Base-by-base conservation (phyloP, 2,329 filamentous ascomycete species). In the Aureobasidium sp. region DNA sequence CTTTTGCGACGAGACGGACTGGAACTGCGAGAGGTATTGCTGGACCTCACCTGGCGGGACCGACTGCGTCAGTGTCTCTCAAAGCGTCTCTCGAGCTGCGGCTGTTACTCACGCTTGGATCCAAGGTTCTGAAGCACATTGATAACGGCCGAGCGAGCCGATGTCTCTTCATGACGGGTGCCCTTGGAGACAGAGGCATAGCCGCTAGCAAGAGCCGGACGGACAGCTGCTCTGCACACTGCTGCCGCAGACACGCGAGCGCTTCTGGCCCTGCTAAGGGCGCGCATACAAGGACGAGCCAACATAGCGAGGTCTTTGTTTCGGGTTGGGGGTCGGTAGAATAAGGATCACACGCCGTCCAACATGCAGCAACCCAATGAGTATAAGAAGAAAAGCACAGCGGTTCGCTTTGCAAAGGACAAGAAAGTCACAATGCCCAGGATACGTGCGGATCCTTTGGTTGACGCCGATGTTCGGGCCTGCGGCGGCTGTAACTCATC, bases 11-110 rank as follows among this genome's bases (percentile, higher is more conserved):
- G 91, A 94, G 65, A 97, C 92, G 37, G 92, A 96, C 68, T 89
- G 94, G 81, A 99, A 99, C 74, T 97, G 91, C 67, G 92, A 94
- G 63, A 97, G 86, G 76, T 97, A 97, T 77, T 97, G 93, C 80
- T 97, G 90, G 66, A 95, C 91, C 79, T 99, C 59, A 27, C 58
- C 58, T 61, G 41, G 10, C 25, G 25, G 30, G 3, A 49, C 27
- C 45, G 15, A 21, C 16, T 21, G 55, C 45, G 55, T 48, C 55
- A 59, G 55, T 59, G 6, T 59, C 45, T 47, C 15, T 39, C 37
- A 25, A 16, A 4, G 9, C n/a, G 16, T 34, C n/a, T 39, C 42
- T 47, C 6, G 42, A 47, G 42, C 32, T 21, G 39, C 53, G 6
- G 21, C 39, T 52, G 29, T 47, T 37, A 61, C 58, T 61, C 93